phyloP scores from a whole-genome alignment of 163 green algal genomes.

The Scenedesmus sp. region DNA sequence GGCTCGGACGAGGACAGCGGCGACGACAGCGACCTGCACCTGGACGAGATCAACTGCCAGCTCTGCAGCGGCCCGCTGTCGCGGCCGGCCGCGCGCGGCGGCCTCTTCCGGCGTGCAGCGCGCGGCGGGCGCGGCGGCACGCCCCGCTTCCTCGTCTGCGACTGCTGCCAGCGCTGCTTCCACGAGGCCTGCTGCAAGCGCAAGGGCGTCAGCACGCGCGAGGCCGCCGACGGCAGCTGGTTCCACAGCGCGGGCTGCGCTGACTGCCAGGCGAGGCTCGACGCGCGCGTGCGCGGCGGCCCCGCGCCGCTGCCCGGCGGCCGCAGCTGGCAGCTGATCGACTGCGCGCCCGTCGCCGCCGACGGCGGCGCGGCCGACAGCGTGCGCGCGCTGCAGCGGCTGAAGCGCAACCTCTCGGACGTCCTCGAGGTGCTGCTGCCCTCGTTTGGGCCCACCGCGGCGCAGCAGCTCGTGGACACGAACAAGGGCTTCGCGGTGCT shows the following conservation, averaged over 20 bases:
- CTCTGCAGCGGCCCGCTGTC: conserved; percentile 23
- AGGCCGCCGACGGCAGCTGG: conserved; percentile 10
- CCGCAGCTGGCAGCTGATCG: conserved; percentile 40
- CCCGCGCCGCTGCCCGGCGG: neutral
- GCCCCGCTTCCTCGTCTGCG: conserved; percentile 16
- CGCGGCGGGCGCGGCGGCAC: neutral
- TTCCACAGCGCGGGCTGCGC: conserved; percentile 25
- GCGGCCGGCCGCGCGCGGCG: neutral
- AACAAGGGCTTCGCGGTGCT: conserved; percentile 34
- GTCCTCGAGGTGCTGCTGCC: conserved; percentile 40
- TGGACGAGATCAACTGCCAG: conserved; percentile 38
- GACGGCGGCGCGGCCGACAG: neutral
- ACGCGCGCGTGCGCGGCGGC: conserved; percentile 20
- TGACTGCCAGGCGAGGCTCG: conserved; percentile 14
- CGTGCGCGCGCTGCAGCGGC: neutral
- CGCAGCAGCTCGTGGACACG: conserved; percentile 39
- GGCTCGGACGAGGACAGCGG: neutral
- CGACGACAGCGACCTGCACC: conserved; percentile 6
- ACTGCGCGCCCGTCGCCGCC: conserved; percentile 13
- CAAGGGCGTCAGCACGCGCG: conserved; percentile 12
- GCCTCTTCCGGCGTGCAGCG: conserved; percentile 1
- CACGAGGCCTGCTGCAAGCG: conserved; percentile 33
- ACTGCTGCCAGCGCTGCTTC: conserved; percentile 39
- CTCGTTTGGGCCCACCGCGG: conserved; percentile 4
- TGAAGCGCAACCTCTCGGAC: conserved; percentile 9